These are phyloP conservation scores for Taiozyma sp. DNA, from an alignment of 1,139 yeast species.

Conservation along the genomic window DNA sequence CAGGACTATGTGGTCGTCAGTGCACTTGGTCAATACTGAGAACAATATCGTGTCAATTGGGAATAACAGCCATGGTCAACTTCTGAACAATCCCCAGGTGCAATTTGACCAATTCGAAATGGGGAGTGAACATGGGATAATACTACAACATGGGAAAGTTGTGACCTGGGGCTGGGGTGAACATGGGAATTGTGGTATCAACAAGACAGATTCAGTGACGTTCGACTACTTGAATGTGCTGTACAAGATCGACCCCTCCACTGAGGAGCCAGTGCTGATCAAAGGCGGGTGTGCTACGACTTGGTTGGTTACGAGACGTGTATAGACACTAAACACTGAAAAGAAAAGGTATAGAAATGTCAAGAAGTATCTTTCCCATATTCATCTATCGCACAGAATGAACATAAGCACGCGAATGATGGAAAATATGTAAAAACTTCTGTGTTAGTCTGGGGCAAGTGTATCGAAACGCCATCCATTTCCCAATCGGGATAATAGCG, in stretches of 20 bases:
- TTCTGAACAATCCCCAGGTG: constrained; percentile 28
- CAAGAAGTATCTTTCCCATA: constrained; percentile 77
- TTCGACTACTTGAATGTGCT: constrained; percentile 36
- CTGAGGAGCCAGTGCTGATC: constrained; percentile 27
- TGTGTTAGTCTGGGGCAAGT: constrained; percentile 53
- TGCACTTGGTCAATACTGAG: constrained; percentile 38
- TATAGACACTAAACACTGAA: constrained; percentile 2
- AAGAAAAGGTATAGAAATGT: constrained; percentile 36
- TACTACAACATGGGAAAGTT: constrained; percentile 31
- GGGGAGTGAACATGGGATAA: constrained; percentile 86
- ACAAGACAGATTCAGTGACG: constrained; percentile 27
- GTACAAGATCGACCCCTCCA: constrained; percentile 22
- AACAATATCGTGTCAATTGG: constrained; percentile 49
- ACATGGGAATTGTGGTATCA: constrained; percentile 86
- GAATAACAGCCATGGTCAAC: constrained; percentile 73
- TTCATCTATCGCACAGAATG: constrained; percentile 49
- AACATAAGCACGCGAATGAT: constrained; percentile 47
- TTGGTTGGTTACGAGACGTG: constrained; percentile 27
- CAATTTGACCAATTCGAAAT: constrained; percentile 29
- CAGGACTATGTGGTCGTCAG: constrained; percentile 77
- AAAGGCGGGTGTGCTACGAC: constrained; percentile 45
- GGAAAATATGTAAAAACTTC: constrained; percentile 72
- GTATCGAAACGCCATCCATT: constrained; percentile 41
- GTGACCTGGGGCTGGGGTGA: constrained; percentile 98
- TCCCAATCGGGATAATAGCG: constrained; percentile 4